Evolutionary conservation across 2,329 filamentous ascomycete species (phyloP).

Genomic region (Hypoxylon sp.): DNA sequence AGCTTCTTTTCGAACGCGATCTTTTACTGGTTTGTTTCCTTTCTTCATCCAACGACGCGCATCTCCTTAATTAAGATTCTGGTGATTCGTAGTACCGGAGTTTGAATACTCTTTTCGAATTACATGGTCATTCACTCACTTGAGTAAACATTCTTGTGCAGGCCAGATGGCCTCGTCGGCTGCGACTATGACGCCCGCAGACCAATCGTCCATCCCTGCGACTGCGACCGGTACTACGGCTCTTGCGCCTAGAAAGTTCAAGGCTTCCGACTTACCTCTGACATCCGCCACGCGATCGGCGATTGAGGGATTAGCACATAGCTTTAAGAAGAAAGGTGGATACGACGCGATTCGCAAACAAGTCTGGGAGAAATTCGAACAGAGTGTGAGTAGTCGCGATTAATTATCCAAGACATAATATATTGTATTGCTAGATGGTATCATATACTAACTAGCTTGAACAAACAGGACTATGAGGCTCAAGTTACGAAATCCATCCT

Average conservation of each 20-base stretch:
- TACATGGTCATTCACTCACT: constrained; percentile 26
- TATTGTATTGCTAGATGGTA: not conserved
- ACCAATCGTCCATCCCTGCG: constrained; percentile 49
- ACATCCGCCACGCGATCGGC: constrained; percentile 79
- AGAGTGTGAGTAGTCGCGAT: constrained; percentile 67
- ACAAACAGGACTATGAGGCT: constrained; percentile 75
- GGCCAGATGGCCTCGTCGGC: constrained; percentile 49
- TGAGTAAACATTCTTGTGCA: constrained; percentile 11
- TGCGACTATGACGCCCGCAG: constrained; percentile 50
- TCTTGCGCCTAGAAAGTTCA: constrained; percentile 67
- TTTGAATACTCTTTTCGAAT: constrained; percentile 9
- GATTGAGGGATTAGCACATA: constrained; percentile 82
- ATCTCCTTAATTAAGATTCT: not conserved
- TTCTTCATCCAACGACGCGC: not conserved
- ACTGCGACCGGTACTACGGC: constrained; percentile 42
- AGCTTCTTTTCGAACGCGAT: constrained; percentile 12
- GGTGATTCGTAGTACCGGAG: not conserved
- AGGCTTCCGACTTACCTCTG: constrained; percentile 81
- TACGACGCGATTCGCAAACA: constrained; percentile 85
- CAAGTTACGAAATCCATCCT: constrained; percentile 77
- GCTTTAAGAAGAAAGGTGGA: constrained; percentile 88
- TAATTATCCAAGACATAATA: not conserved
- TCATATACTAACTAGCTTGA: constrained; percentile 24
- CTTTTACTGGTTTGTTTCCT: constrained; percentile 2
- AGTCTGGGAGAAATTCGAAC: constrained; percentile 81